Percentiles rank a stretch among this genome's conserved stretches.
Evolutionary conservation across 768 basidiomycete species (phyloP).

Genomic region (Coprinellus micaceus): DNA sequence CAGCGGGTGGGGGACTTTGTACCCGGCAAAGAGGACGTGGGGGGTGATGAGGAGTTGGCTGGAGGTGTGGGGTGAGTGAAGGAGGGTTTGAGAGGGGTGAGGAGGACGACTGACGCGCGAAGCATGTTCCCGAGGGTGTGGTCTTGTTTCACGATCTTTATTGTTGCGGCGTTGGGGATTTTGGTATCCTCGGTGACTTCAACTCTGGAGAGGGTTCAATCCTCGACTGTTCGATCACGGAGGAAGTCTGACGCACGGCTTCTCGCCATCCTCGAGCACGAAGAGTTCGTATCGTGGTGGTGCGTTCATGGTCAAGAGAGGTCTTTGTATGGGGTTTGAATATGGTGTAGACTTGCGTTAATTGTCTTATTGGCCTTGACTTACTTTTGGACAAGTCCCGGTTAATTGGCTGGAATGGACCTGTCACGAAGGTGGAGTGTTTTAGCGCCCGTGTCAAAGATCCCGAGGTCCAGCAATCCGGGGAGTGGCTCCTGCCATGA

Average conservation of each 20-base stretch:
- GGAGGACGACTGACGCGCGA: slow-evolving; percentile 56
- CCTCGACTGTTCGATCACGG: slow-evolving; percentile 11
- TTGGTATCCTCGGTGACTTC: slow-evolving; percentile 94
- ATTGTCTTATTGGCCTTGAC: no score
- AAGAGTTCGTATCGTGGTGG: slow-evolving; percentile 90
- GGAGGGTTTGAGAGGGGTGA: not conserved
- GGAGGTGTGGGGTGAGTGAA: slow-evolving; percentile 3
- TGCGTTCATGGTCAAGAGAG: slow-evolving; percentile 68
- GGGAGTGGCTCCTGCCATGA: no score
- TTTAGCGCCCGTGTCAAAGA: no score
- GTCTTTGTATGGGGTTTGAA: slow-evolving; percentile 4
- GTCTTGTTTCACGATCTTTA: slow-evolving; percentile 94
- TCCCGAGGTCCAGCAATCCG: no score
- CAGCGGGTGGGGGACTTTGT: slow-evolving; percentile 96
- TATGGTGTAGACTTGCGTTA: not conserved
- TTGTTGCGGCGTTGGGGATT: slow-evolving; percentile 94
- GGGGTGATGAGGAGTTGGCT: slow-evolving; percentile 91
- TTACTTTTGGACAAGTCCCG: no score
- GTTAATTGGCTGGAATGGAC: no score
- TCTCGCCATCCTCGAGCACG: slow-evolving; percentile 91
- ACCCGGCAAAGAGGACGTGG: slow-evolving; percentile 90
- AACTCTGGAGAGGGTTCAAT: slow-evolving; percentile 50
- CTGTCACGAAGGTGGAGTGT: no score
- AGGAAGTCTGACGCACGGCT: slow-evolving; percentile 63
- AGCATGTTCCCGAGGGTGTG: slow-evolving; percentile 97